Base-by-base conservation (phyloP, 257 asterid species). In the Voacanga thouarsii region DNA sequence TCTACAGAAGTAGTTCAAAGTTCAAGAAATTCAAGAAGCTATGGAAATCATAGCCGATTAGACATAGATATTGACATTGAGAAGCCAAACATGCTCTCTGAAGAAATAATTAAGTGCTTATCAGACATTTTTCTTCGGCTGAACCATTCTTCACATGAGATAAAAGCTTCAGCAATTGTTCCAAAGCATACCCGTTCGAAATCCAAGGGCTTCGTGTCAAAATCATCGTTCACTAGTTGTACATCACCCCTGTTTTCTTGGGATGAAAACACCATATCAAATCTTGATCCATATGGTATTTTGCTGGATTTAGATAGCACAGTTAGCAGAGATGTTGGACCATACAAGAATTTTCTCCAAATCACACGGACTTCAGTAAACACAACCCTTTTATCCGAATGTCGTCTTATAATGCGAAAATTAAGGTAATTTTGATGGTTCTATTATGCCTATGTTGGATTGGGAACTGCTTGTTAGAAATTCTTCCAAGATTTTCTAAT, bases 331-430 rank as follows among this genome's bases (percentile, higher is more conserved):
- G 96, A 95, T 64, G 77, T 90, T 44, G 99, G 98, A 77, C 88
- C 98, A 0, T 93, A 95, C 84, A 93, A 90, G 83, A 85, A 90
- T 80, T 93, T 88, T 83, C 83, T 90, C 67, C 94, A 91, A 74
- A 82, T 92, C 78, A 90, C 98, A 33, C 80, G 82, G 82, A 80
- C 78, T 80, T 87, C 97, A 53, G 23, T 91, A 73, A 90, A 95
- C 65, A 77, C 85, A 11, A 85, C 74, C 83, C 88, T 85, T 57
- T 82, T 91, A 75, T 82, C 96, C 71, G 90, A 91, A 79, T 91
- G 94, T 79, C 85, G 85, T 43, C 93, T 92, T 28, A 91, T 84
- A 56, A 86, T 93, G 97, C 81, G 88, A 80, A 88, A 88, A 83
- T 84, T 95, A 81, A 89, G 96, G 99, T 93, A 79, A 6, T 21